phyloP scores from a whole-genome alignment of 805 yeast genomes.

The Monosporozyma siamensis region DNA sequence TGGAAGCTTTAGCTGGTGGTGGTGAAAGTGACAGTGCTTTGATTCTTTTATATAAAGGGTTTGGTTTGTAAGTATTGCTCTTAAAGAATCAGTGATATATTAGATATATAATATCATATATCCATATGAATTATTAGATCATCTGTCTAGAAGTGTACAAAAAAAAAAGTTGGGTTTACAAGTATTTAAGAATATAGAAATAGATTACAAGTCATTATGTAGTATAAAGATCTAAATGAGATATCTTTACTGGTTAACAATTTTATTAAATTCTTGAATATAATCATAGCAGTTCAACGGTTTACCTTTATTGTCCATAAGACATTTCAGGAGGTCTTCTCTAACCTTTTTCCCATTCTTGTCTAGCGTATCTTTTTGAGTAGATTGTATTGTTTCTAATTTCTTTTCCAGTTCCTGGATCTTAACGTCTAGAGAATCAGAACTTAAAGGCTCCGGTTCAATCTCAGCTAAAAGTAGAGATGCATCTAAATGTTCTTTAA shows the following conservation, averaged over 20 bases:
- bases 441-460: slow-evolving; percentile 28
- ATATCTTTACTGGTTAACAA: slow-evolving; percentile 34
- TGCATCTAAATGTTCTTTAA: slow-evolving; percentile 41
- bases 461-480: slow-evolving; percentile 30
- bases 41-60: slow-evolving; percentile 74
- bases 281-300: slow-evolving; percentile 79
- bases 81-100: too few relatives aligned
- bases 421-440: slow-evolving; percentile 34
- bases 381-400: slow-evolving; percentile 30
- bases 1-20: slow-evolving; percentile 88
- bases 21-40: slow-evolving; percentile 96
- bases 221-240: too few relatives aligned
- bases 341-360: slow-evolving; percentile 34
- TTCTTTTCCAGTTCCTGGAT: slow-evolving; percentile 30
- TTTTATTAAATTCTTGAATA: slow-evolving; percentile 56
- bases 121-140: too few relatives aligned
- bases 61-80: slow-evolving; percentile 41
- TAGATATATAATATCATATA: too few relatives aligned
- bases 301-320: slow-evolving; percentile 48
- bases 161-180: too few relatives aligned
- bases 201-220: too few relatives aligned
- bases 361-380: slow-evolving; percentile 20
- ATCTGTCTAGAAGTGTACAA: too few relatives aligned
- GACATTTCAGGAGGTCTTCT: slow-evolving; percentile 46
- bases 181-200: not conserved